Percentiles rank a stretch among this genome's conserved stretches.
Evolutionary conservation across 805 yeast species (phyloP).

Genomic region (Suhomyces sp.): DNA sequence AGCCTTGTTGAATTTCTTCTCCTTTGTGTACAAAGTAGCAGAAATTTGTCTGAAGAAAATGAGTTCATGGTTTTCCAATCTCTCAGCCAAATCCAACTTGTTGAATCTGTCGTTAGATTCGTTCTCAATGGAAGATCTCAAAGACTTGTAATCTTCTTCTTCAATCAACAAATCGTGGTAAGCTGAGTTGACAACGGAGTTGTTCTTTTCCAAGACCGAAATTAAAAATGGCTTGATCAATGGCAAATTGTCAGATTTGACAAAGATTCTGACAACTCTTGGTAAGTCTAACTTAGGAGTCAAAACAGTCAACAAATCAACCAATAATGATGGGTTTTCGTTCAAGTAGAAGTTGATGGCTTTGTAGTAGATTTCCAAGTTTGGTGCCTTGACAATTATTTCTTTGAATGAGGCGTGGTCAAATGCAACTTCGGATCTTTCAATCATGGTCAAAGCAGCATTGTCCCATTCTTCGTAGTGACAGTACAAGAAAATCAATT

Average conservation of each 20-base stretch:
- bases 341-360: conserved; percentile 92
- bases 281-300: conserved; percentile 90
- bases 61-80: conserved; percentile 87
- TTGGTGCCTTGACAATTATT: conserved; percentile 89
- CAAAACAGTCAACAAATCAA: conserved; percentile 79
- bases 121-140: conserved; percentile 77
- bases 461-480: conserved; percentile 99
- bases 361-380: conserved; percentile 94
- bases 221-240: conserved; percentile 92
- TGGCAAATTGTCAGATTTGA: conserved; percentile 93
- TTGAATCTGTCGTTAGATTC: conserved; percentile 84
- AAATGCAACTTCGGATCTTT: conserved; percentile 86
- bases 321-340: conserved; percentile 87
- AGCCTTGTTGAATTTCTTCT: conserved; percentile 90
- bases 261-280: conserved; percentile 91
- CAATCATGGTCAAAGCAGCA: conserved; percentile 95
- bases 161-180: conserved; percentile 94
- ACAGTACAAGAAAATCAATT: conserved; percentile 90
- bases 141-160: conserved; percentile 91
- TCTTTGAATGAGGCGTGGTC: conserved; percentile 95
- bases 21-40: conserved; percentile 88
- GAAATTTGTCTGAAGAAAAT: conserved; percentile 96
- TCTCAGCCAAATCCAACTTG: conserved; percentile 84
- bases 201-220: conserved; percentile 85
- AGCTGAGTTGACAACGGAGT: conserved; percentile 88